Percentiles rank a stretch among this genome's conserved stretches.
These are phyloP conservation scores for Ophiostoma ips DNA, from an alignment of 2,329 filamentous ascomycete genomes.

Conservation along the genomic window DNA sequence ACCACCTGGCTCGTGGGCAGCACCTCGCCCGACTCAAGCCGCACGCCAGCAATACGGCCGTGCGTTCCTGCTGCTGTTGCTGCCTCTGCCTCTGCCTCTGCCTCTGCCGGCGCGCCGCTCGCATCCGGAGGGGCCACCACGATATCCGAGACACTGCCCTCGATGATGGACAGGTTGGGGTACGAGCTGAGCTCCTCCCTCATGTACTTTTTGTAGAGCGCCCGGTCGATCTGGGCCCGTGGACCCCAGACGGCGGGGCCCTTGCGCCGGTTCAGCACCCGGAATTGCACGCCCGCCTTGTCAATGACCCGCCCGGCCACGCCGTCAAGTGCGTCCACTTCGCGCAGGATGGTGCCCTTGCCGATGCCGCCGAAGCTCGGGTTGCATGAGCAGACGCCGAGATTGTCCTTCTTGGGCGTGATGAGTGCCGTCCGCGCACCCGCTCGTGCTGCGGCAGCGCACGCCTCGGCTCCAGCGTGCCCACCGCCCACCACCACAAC, in stretches of 20 bases:
- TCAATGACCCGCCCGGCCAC: constrained; percentile 80
- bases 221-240: constrained; percentile 85
- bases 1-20: constrained; percentile 70
- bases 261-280: constrained; percentile 74
- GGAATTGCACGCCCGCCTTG: constrained; percentile 89
- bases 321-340: constrained; percentile 90
- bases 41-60: constrained; percentile 69
- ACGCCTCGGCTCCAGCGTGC: constrained; percentile 90
- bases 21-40: constrained; percentile 75
- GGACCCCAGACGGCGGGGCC: constrained; percentile 96
- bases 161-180: constrained; percentile 63
- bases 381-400: constrained; percentile 93
- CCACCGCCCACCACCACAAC: constrained; percentile 93
- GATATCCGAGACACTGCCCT: constrained; percentile 86
- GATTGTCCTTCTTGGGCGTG: constrained; percentile 75
- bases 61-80: constrained; percentile 19
- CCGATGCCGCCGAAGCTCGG: constrained; percentile 97
- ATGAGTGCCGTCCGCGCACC: constrained; percentile 82
- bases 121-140: constrained; percentile 43
- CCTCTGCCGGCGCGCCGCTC: constrained; percentile 29
- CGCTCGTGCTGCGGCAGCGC: constrained; percentile 73
- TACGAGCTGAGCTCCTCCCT: constrained; percentile 68
- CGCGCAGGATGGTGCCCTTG: constrained; percentile 89
- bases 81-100: not conserved
- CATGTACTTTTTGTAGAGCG: constrained; percentile 84